Base-by-base conservation (phyloP, 495 filamentous ascomycete genomes). In the Aspergillus diversus region DNA sequence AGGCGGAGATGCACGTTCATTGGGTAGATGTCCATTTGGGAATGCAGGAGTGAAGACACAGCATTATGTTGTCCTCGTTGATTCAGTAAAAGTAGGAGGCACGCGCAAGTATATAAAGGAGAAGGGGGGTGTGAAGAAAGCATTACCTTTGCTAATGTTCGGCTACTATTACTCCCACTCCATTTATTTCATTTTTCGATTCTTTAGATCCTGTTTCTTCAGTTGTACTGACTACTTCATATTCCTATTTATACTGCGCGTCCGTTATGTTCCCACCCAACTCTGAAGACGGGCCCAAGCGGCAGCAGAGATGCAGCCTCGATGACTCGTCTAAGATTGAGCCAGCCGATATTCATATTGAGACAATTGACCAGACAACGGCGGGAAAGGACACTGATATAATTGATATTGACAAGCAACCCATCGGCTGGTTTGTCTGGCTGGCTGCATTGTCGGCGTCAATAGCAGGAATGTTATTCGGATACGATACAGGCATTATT, bases 401-500 rank as follows among this genome's bases (percentile, higher is more conserved):
- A 4, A 12, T 15, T 4, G 39, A 43, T 43, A 15, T 43, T 11
- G 39, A 43, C 7, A 12, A 12, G 39, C 39, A 13, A 4, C 39
- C 39, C n/a, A 11, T 43, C 39, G 7, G 39, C 39, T 43, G 39
- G 39, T 43, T 43, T 43, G 39, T 42, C 37, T 43, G 39, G 39
- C 39, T 43, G 5, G 39, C n/a, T 4, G 39, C 39, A 4, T 15
- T 43, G 39, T 7, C 39, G n/a, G 39, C 39, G 12, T 43, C 39
- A 15, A 43, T 43, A 13, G 39, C 39, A 4, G 39, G 39, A 4
- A 7, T 43, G 39, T 15, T 43, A 71, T 73, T 5, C 73, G 12
- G 47, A 50, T 83, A 81, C 55, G 79, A 83, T 56, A 82, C 80
- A 33, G 80, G 79, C 37, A 77, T 81, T 69, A 83, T 82, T 63